Conservation (phyloP, 768 basidiomycete species). For the Cystofilobasidium ferigula region DNA sequence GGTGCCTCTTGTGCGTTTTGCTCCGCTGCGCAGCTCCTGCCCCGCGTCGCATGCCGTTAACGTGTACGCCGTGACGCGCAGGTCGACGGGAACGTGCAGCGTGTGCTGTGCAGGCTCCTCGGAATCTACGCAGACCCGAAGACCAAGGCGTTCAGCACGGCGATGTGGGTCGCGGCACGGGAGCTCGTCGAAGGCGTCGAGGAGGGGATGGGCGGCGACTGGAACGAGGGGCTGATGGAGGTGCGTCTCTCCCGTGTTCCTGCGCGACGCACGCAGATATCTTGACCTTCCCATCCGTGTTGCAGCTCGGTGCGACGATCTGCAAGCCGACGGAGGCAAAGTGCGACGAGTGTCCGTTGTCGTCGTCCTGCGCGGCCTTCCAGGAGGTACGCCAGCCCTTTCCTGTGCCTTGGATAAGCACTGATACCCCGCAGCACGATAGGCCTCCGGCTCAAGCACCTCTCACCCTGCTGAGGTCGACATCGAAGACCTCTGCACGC, state of each 20-base stretch:
- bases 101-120: slow-evolving; percentile 16
- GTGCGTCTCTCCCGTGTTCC: neutral
- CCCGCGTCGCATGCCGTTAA: neutral
- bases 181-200: slow-evolving; percentile 13
- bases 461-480: neutral
- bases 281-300: neutral
- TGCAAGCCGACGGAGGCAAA: slow-evolving; percentile 23
- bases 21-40: neutral
- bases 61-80: neutral
- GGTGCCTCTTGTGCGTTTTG: slow-evolving; percentile 10
- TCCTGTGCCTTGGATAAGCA: no score
- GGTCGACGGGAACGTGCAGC: slow-evolving; percentile 25
- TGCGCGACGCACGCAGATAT: neutral
- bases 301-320: slow-evolving; percentile 21
- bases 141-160: neutral
- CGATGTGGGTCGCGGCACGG: slow-evolving; percentile 7
- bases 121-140: slow-evolving; percentile 19
- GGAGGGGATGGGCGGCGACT: slow-evolving; percentile 6
- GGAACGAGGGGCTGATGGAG: slow-evolving; percentile 27
- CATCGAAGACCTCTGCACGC: slow-evolving; percentile 25
- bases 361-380: slow-evolving; percentile 4
- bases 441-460: neutral
- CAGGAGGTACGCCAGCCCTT: slow-evolving; percentile 5
- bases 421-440: no score
- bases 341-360: slow-evolving; percentile 21